A percentile compares a stretch with the other conserved stretches of the same genome.
Evolutionary conservation across 805 yeast genomes (phyloP).

Genomic region (Brettanomyces nanus): DNA sequence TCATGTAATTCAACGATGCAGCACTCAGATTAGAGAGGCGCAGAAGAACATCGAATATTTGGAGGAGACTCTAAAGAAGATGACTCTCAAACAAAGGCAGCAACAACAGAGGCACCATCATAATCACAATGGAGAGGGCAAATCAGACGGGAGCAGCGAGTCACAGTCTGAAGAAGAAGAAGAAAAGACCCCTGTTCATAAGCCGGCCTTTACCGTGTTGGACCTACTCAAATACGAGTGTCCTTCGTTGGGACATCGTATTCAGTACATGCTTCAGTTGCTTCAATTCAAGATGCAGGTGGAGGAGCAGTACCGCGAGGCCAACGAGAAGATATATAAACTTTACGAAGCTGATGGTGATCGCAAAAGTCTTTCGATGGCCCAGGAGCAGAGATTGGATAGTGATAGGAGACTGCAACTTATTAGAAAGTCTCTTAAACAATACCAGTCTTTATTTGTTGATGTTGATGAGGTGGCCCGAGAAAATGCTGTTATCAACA

Average conservation of each 20-base stretch:
- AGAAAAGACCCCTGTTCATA: slow-evolving; percentile 8
- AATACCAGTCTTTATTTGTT: slow-evolving; percentile 85
- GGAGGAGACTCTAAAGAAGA: slow-evolving; percentile 63
- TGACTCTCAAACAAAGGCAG: slow-evolving; percentile 30
- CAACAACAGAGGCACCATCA: not conserved
- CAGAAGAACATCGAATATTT: slow-evolving; percentile 85
- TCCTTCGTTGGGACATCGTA: slow-evolving; percentile 89
- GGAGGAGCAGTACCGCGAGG: slow-evolving; percentile 87
- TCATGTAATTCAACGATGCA: slow-evolving; percentile 83
- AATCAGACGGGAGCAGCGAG: slow-evolving; percentile 2
- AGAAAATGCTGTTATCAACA: slow-evolving; percentile 57
- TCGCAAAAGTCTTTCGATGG: slow-evolving; percentile 73
- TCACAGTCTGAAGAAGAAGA: not conserved
- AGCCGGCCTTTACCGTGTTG: slow-evolving; percentile 53
- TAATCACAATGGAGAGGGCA: slow-evolving; percentile 2
- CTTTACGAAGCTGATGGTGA: slow-evolving; percentile 90
- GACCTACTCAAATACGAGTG: slow-evolving; percentile 89
- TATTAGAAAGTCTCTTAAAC: slow-evolving; percentile 72
- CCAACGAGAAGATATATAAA: slow-evolving; percentile 81
- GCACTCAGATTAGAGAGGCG: slow-evolving; percentile 84
- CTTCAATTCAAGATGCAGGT: slow-evolving; percentile 89
- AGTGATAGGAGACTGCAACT: slow-evolving; percentile 79
- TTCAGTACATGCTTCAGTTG: slow-evolving; percentile 92
- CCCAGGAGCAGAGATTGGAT: slow-evolving; percentile 80
- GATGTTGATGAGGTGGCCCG: slow-evolving; percentile 58